Base-by-base conservation (phyloP, 371 early-diverging fungal genomes). In the Rhizopus sp. region DNA sequence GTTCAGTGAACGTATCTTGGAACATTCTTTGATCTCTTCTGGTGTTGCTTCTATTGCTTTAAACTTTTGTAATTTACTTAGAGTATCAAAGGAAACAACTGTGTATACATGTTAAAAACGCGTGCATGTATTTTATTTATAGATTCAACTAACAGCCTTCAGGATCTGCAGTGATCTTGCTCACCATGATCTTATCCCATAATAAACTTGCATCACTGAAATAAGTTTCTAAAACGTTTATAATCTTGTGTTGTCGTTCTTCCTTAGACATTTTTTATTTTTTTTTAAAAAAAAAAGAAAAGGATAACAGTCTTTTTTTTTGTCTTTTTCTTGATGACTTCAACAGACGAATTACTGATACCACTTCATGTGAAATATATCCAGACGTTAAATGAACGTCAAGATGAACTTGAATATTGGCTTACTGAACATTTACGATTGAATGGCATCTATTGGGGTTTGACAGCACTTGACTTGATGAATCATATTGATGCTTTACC, bases 361-460 rank as follows among this genome's bases (percentile, higher is more conserved):
- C 57, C 67, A 42, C 78, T 82, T 34, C 95, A 94, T 61, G 88
- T 93, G 40, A 82, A 87, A 69, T 94, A 88, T 64, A 90, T 94
- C 34, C 77, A 88, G 50, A 80, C 79, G 5, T 77, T 94, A 5
- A 90, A 93, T 77, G 85, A 82, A 38, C 57, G 87, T 69, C 86
- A 91, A 55, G 90, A 94, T 51, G 87, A 85, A 45, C 80, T 98
- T 4, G 95, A 96, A 60, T 98, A 96, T 72, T 93, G 94, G 94
- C 65, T 93, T 47, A 86, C 93, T 0, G 96, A 93, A 60, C 97
- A 97, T 58, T 73, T 98, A 17, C 87, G 95, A 2, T 67, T 98
- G 16, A 95, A 89, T 55, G 96, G 95, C 23, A 78, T 97, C 10
- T 97, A 97, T 72, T 97, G 99, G 99, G 96, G 93, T 0, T 62